Percentiles rank a stretch among this genome's conserved stretches.
phyloP scores from a whole-genome alignment of 2,329 filamentous ascomycete genomes.

The Sclerotinia sclerotiorum region DNA sequence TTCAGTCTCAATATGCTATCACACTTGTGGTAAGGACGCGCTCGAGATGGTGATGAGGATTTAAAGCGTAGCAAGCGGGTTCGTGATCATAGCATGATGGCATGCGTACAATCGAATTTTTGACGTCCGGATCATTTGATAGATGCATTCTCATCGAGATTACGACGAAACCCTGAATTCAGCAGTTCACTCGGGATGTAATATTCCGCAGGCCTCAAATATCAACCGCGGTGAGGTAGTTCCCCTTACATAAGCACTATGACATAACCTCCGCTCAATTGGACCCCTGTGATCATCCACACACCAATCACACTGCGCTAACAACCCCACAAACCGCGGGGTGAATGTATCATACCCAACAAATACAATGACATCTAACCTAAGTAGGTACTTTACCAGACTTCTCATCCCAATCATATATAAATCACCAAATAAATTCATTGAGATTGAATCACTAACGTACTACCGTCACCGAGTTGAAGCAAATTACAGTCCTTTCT shows the following conservation, averaged over 20 bases:
- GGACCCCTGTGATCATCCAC: neutral
- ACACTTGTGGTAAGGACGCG: neutral
- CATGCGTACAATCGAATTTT: neutral
- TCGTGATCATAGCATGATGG: neutral
- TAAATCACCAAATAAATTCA: neutral
- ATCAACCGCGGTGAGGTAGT: neutral
- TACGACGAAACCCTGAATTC: neutral
- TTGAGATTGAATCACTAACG: neutral
- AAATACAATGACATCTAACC: neutral
- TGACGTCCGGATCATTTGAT: neutral
- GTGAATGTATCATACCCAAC: slow-evolving; percentile 12
- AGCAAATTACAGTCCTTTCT: neutral
- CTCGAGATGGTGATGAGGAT: neutral
- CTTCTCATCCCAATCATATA: neutral
- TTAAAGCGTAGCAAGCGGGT: neutral
- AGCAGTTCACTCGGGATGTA: neutral
- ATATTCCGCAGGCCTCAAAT: too few species aligned
- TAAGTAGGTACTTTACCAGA: neutral
- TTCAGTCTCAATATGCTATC: neutral
- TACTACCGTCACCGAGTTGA: neutral
- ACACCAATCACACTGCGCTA: neutral
- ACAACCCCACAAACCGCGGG: slow-evolving; percentile 9
- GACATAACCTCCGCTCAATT: neutral
- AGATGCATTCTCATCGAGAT: neutral
- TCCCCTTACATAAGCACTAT: slow-evolving; percentile 6